Percentiles rank a stretch among this genome's conserved stretches.
phyloP scores from a whole-genome alignment of 805 yeast genomes.

The Candida boleticola region DNA sequence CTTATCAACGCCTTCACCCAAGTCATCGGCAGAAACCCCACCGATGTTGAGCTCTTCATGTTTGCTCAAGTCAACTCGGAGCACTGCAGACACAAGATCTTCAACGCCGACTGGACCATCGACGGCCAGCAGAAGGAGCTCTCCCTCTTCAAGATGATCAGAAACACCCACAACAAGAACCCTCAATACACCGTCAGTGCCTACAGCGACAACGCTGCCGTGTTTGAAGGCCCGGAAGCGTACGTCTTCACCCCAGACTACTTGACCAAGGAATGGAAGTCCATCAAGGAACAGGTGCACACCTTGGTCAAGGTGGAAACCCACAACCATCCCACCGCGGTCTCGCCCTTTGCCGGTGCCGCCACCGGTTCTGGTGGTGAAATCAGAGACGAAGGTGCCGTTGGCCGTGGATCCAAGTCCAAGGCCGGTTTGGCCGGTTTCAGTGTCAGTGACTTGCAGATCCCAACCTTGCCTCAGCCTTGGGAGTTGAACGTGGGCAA shows the following conservation, averaged over 20 bases:
- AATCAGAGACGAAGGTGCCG: constrained; percentile 99
- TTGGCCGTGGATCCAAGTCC: constrained; percentile 96
- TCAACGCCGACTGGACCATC: constrained; percentile 97
- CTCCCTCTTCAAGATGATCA: constrained; percentile 89
- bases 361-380: constrained; percentile 99
- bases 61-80: constrained; percentile 99
- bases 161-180: constrained; percentile 81
- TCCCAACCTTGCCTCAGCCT: constrained; percentile 84
- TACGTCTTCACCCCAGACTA: constrained; percentile 78
- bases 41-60: constrained; percentile 97
- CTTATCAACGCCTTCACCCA: constrained; percentile 78
- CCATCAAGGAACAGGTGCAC: constrained; percentile 76
- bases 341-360: constrained; percentile 98
- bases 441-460: constrained; percentile 84
- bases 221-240: constrained; percentile 79
- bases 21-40: constrained; percentile 80
- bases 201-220: constrained; percentile 97
- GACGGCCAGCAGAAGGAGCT: constrained; percentile 74
- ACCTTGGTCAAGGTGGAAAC: constrained; percentile 96
- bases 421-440: constrained; percentile 96
- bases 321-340: constrained; percentile 99
- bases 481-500: constrained; percentile 89
- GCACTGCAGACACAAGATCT: constrained; percentile 98
- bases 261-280: constrained; percentile 66
- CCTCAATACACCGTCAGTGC: constrained; percentile 89